Evolutionary conservation across 768 basidiomycete species (phyloP), one percentile per base, ranked within the genome.

Genomic region (Russula sp.): DNA sequence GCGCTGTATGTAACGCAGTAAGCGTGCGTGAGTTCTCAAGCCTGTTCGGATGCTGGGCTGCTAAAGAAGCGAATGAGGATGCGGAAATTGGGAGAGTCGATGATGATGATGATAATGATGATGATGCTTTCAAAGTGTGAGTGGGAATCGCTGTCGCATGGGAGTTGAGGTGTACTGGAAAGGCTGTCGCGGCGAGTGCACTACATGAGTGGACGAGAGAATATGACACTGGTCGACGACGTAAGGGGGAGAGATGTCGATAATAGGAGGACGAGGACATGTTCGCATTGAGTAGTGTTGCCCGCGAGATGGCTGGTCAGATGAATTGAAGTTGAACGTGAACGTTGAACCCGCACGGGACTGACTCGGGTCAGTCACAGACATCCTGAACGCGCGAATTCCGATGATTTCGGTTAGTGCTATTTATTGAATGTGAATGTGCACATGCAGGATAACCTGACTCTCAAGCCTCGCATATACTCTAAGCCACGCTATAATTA

Each of bases 1-100:
- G 62, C 26, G 55, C 28, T 16, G 49, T 67, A 32, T 69, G 62
- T 36, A 67, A 57, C 5, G 56, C 62, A 10, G 67, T 69, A 3
- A 69, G 48, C 5, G 66, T 57, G 28, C 16, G 62, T 13, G 65
- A 65, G 14, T 67, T 40, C 24, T 63, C 49, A n/a, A 67, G 51
- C 30, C 50, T 61, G 32, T 32, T 48, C 6, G 18, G 52, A 22
- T 30, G 52, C 3, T 32, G 52, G 5, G 18, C 20, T 59, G 51
- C 20, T 36, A 22, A 40, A 32, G 56, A 22, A n/a, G 52, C 26
- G 13, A 44, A 57, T 13, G 49, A 40, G 6, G 50, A 30, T 30
- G 32, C 20, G 44, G 22, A 16, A 24, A 42, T 9, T 53, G 54
- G n/a, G 10, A 14, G 11, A n/a, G 28, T 53, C 34, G 62, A 34